Evolutionary conservation across 768 basidiomycete species (phyloP).

Genomic region (Lactifluus subvellereus): DNA sequence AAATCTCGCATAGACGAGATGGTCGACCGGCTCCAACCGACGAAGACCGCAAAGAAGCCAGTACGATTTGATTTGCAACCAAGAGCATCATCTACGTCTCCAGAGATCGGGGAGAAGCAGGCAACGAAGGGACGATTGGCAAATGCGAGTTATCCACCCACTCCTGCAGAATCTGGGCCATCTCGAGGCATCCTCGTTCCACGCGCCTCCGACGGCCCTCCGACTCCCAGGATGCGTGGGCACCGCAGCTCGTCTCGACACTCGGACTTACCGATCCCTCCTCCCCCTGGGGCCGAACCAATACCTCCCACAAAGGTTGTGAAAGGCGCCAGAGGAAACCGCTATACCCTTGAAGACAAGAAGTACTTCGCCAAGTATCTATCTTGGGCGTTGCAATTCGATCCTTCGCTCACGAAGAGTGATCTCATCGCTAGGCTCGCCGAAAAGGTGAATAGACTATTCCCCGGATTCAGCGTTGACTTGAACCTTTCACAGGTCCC

Average conservation of each 20-base stretch:
- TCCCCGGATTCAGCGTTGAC: background rate
- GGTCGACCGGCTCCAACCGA: slow-evolving; percentile 21
- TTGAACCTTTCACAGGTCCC: slow-evolving; percentile 15
- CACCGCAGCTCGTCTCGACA: slow-evolving; percentile 1
- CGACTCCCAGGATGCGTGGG: background rate
- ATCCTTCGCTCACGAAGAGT: slow-evolving; percentile 47
- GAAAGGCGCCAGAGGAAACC: slow-evolving; percentile 45
- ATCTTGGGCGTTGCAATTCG: slow-evolving; percentile 50
- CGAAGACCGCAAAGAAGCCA: slow-evolving; percentile 37
- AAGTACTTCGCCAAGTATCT: slow-evolving; percentile 63
- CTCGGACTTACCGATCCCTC: slow-evolving; percentile 48
- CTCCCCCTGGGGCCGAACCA: slow-evolving; percentile 64
- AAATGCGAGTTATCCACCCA: background rate
- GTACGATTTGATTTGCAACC: slow-evolving; percentile 5
- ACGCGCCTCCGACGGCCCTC: background rate
- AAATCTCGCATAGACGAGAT: slow-evolving; percentile 50
- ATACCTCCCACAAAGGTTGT: slow-evolving; percentile 51
- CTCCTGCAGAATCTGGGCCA: background rate
- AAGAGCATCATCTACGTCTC: background rate
- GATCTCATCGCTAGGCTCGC: slow-evolving; percentile 51
- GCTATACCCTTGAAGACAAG: slow-evolving; percentile 61
- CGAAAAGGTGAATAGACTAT: slow-evolving; percentile 42
- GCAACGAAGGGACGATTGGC: background rate
- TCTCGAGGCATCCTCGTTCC: slow-evolving; percentile 1
- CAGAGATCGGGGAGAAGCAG: background rate